Evolutionary conservation across 176 grass and related monocot genomes (phyloP), one percentile per base, ranked within the genome.

Genomic region (barley (Hordeum vulgare)): DNA sequence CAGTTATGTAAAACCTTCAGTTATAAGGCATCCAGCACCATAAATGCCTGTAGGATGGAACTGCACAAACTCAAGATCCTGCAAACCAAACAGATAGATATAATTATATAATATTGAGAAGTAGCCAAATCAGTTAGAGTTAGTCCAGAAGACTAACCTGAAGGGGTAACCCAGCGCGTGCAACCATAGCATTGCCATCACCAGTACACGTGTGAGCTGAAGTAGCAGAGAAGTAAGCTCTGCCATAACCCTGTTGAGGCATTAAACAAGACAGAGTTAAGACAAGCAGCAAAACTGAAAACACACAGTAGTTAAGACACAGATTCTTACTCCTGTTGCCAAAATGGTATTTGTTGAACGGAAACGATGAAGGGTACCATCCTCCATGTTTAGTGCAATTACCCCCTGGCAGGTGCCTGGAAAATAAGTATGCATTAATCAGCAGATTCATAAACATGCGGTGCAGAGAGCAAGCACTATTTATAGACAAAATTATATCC

Each of bases 201-300:
- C 96, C 96, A 83, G 96, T 99, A 86, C 96, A 99, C 41, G 96
- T 99, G 78, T 99, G 96, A 98, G 93, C 96, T 82, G 96, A 99
- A 31, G 96, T 99, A 61, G 93, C 96, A 35, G 93, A 99, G 77
- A 99, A 99, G 84, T 94, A 99, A 71, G 96, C 35, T 85, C 96
- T 94, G 40, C 94, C 96, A 75, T 98, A 94, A 83, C 91, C 91
- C 91, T 94, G 41, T 82, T 79, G 53, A 44, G 60, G 66, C 6
- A 66, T 20, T 28, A 49, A 80, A 85, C 75, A 67, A 80, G 53
- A 61, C 51, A 81, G 28, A 61, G 74, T 74, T 42, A 44, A 75
- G 33, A 60, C 25, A 11, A 11, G 29, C 66, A 34, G 34, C 76
- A 60, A 60, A 64, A 84, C 39, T 8, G 3, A 81, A 73, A 74